A percentile compares a stretch with the other conserved stretches of the same genome.
phyloP scores from a whole-genome alignment of 352 stramenopile species.

The Phytophthora fragariae region DNA sequence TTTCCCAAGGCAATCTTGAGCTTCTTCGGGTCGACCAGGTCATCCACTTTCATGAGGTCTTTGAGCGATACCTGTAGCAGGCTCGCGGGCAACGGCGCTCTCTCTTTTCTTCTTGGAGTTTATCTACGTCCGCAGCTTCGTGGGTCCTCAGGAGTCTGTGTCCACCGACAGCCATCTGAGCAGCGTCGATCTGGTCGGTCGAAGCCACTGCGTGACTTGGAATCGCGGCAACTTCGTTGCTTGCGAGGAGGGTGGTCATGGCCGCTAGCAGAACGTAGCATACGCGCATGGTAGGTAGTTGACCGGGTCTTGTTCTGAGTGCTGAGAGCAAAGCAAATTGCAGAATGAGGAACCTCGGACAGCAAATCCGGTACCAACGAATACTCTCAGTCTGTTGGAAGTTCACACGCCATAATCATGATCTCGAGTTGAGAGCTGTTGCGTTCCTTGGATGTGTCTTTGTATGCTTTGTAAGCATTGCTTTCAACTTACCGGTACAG shows the following conservation, averaged over 20 bases:
- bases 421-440: too few species aligned
- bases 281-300: background rate
- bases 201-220: background rate
- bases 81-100: background rate
- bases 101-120: background rate
- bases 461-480: too few species aligned
- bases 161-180: too few species aligned
- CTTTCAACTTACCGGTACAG: too few species aligned
- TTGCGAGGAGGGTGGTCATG: constrained; percentile 1
- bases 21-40: background rate
- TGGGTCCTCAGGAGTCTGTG: background rate
- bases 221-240: background rate
- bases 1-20: background rate
- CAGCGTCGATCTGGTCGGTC: background rate
- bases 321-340: too few species aligned
- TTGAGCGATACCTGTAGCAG: background rate
- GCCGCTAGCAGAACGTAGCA: constrained; percentile 4
- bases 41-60: background rate
- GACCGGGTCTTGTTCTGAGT: background rate
- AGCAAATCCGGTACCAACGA: background rate
- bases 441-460: too few species aligned
- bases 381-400: too few species aligned
- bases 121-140: background rate
- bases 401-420: too few species aligned
- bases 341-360: background rate